Conservation (phyloP, 148 eudicot genomes). For the Drosera capensis region DNA sequence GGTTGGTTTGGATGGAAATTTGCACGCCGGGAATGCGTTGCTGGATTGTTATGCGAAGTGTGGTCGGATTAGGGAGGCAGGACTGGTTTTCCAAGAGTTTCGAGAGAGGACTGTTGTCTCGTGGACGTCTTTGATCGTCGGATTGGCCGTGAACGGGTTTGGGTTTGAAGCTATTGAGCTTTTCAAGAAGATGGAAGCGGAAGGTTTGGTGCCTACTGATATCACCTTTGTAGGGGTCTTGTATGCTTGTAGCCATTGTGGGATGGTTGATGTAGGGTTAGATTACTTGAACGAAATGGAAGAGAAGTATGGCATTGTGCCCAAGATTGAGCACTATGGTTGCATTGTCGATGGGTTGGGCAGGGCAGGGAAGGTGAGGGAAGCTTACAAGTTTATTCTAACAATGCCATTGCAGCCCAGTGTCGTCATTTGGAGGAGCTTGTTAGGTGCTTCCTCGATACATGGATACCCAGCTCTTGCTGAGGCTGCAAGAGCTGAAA, state of each 20-base stretch:
- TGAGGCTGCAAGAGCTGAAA: constrained; percentile 37
- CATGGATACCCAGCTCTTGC: constrained; percentile 35
- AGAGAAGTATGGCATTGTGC: constrained; percentile 27
- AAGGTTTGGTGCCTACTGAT: constrained; percentile 36
- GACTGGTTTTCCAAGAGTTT: constrained; percentile 30
- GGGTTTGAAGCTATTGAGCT: constrained; percentile 40
- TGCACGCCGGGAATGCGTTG: constrained; percentile 54
- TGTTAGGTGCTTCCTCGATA: constrained; percentile 53
- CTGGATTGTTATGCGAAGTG: constrained; percentile 58
- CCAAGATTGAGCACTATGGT: constrained; percentile 61
- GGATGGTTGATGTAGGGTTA: constrained; percentile 58
- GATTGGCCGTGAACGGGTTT: constrained; percentile 55
- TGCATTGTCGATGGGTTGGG: constrained; percentile 69
- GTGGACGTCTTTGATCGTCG: constrained; percentile 59
- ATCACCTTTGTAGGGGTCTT: constrained; percentile 64
- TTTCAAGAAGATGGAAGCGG: constrained; percentile 36
- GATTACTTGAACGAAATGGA: constrained; percentile 42
- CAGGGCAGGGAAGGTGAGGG: constrained; percentile 45
- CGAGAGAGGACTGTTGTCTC: constrained; percentile 45
- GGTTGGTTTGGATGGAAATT: constrained; percentile 47
- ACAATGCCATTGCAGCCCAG: constrained; percentile 52
- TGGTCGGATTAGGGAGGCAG: constrained; percentile 45
- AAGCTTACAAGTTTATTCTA: constrained; percentile 47
- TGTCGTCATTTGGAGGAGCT: constrained; percentile 66
- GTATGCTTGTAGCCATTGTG: constrained; percentile 77